These are phyloP conservation scores for Secale cereale DNA, from an alignment of 176 grass and related monocot genomes.

Conservation along the genomic window DNA sequence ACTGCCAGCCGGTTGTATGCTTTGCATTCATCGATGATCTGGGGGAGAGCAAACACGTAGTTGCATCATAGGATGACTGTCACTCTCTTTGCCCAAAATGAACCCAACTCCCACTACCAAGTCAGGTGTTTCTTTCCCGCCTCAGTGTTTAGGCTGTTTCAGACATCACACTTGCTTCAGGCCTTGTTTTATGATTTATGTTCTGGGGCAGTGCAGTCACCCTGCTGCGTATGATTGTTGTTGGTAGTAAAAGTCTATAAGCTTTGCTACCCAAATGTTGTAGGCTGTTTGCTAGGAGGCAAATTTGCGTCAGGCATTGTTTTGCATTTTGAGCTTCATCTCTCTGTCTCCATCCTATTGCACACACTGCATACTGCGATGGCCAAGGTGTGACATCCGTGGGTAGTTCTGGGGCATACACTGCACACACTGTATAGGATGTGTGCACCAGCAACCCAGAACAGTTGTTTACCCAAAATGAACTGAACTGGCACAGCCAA, in stretches of 20 bases:
- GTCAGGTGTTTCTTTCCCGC: neutral
- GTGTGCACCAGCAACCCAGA: too few relatives aligned
- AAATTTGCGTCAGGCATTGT: neutral
- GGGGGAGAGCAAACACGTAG: too few relatives aligned
- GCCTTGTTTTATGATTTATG: neutral
- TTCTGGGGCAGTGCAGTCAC: neutral
- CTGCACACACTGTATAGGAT: too few relatives aligned
- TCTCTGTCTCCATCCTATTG: neutral
- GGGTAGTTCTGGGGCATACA: neutral
- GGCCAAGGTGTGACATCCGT: neutral
- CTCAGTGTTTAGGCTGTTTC: neutral
- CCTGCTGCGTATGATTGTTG: neutral
- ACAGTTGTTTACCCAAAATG: too few relatives aligned
- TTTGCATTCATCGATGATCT: too few relatives aligned
- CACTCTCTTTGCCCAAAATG: neutral
- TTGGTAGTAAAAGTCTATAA: neutral
- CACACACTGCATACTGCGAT: neutral
- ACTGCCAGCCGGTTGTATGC: too few relatives aligned
- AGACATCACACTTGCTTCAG: neutral
- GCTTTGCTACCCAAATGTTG: neutral
- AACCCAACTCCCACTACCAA: neutral
- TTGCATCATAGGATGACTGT: too few relatives aligned
- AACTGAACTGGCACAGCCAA: too few relatives aligned
- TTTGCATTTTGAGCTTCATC: neutral
- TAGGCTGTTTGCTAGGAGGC: neutral